Evolutionary conservation across 176 grass and related monocot species (phyloP).

Genomic region (Calamus simplicifolius): DNA sequence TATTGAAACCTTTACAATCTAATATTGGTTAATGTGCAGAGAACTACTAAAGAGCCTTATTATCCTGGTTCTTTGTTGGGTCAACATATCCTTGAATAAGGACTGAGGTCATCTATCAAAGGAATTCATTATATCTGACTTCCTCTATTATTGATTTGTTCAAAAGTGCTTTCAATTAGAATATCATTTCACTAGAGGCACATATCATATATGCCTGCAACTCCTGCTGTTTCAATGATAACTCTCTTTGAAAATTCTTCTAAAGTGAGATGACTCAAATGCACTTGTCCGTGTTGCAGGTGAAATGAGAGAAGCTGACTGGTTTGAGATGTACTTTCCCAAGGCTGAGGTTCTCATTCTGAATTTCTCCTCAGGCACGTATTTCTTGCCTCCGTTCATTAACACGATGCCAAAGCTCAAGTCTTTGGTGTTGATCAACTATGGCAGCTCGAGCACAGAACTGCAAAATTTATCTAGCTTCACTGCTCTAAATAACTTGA

Average conservation of each 20-base stretch:
- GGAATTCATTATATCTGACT: too few species aligned
- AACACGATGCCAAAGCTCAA: constrained; percentile 83
- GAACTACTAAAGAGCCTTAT: too few species aligned
- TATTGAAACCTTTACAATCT: not conserved
- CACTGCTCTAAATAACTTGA: constrained; percentile 43
- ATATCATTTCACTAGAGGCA: too few species aligned
- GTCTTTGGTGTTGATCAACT: constrained; percentile 79
- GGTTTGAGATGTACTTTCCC: constrained; percentile 89
- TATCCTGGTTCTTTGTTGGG: too few species aligned
- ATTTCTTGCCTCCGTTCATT: constrained; percentile 77
- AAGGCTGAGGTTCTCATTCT: constrained; percentile 96
- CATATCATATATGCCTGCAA: too few species aligned
- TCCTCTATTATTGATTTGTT: too few species aligned
- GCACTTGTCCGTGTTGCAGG: constrained; percentile 34
- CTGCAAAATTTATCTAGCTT: constrained; percentile 74
- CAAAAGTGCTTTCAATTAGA: too few species aligned
- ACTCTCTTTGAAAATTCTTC: too few species aligned
- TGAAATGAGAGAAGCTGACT: constrained; percentile 94
- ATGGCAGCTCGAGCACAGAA: constrained; percentile 30
- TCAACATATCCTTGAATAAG: too few species aligned
- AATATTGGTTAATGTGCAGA: too few species aligned
- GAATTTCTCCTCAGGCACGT: constrained; percentile 63
- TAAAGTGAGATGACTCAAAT: not conserved
- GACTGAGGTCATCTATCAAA: too few species aligned
- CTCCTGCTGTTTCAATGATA: too few species aligned